Evolutionary conservation across 2,329 filamentous ascomycete genomes (phyloP).

Genomic region (Colletotrichum endophyticum): DNA sequence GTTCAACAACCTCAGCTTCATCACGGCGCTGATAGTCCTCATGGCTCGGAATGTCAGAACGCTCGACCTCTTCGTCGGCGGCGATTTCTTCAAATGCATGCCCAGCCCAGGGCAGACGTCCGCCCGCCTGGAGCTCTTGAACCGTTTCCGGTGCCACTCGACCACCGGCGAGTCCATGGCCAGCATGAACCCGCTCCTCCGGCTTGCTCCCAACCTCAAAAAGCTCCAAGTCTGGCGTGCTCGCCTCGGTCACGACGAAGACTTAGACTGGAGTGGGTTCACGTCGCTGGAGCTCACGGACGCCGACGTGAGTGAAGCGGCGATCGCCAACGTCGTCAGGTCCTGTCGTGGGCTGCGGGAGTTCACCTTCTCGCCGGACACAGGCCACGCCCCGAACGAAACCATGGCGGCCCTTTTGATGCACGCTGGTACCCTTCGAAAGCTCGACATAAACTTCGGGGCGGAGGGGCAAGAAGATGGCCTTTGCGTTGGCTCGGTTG

Average conservation of each 20-base stretch:
- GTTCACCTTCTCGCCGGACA: neutral
- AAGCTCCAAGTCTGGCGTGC: neutral
- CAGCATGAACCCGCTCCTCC: neutral
- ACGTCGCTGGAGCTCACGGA: neutral
- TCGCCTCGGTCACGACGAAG: neutral
- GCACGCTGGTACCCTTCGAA: neutral
- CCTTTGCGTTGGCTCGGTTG: neutral
- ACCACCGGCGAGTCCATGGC: neutral
- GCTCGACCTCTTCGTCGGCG: neutral
- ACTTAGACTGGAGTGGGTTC: neutral
- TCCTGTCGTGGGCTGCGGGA: neutral
- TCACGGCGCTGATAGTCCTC: neutral
- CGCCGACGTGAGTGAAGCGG: neutral
- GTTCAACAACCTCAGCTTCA: neutral
- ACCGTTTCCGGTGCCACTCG: neutral
- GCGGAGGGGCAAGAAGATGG: neutral
- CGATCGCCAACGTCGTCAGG: neutral
- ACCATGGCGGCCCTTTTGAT: neutral
- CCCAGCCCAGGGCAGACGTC: neutral
- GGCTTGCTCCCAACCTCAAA: neutral
- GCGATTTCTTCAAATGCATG: neutral
- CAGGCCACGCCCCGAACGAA: neutral
- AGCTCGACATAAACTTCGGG: neutral
- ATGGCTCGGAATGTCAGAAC: neutral
- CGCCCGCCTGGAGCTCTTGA: neutral